Evolutionary conservation across 2,329 filamentous ascomycete species (phyloP).

Genomic region (Ophiognomonia clavigignenti-juglandacearum): DNA sequence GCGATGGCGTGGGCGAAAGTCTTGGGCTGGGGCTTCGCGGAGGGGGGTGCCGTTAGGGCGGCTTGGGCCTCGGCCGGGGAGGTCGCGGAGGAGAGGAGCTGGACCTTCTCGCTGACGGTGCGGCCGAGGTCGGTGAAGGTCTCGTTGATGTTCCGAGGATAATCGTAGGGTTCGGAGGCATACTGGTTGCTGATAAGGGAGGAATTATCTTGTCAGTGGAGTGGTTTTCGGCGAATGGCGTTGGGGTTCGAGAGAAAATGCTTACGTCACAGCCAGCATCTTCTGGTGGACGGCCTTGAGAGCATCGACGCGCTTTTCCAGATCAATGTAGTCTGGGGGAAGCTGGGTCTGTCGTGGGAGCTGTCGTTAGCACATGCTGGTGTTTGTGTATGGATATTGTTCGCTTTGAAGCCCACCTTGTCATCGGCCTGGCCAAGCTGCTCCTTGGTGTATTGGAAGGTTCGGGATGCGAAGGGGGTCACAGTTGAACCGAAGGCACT

Average conservation of each 20-base stretch:
- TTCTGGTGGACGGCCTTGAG: conserved; percentile 96
- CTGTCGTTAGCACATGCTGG: neutral
- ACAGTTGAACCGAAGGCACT: conserved; percentile 69
- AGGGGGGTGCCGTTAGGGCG: conserved; percentile 82
- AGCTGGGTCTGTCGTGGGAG: conserved; percentile 70
- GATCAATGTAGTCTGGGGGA: conserved; percentile 93
- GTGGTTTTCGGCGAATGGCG: neutral
- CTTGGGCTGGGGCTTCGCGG: conserved; percentile 94
- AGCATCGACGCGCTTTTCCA: conserved; percentile 97
- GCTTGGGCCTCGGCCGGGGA: conserved; percentile 90
- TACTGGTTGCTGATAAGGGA: conserved; percentile 70
- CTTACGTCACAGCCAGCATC: conserved; percentile 92
- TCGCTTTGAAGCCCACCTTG: conserved; percentile 59
- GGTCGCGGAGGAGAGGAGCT: conserved; percentile 79
- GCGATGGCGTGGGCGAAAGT: conserved; percentile 97
- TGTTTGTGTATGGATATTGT: no score
- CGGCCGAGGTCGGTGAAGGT: conserved; percentile 94
- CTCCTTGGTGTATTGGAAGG: conserved; percentile 97
- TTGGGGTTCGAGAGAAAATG: conserved; percentile 21
- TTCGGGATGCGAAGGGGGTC: conserved; percentile 88
- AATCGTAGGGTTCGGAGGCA: conserved; percentile 83
- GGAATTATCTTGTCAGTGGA: conserved; percentile 3
- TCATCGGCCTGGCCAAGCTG: conserved; percentile 93
- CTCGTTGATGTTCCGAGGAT: conserved; percentile 96
- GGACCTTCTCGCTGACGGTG: conserved; percentile 92